Conservation (phyloP, 177 flowering plant species). For the Tripterygium wilfordii region DNA sequence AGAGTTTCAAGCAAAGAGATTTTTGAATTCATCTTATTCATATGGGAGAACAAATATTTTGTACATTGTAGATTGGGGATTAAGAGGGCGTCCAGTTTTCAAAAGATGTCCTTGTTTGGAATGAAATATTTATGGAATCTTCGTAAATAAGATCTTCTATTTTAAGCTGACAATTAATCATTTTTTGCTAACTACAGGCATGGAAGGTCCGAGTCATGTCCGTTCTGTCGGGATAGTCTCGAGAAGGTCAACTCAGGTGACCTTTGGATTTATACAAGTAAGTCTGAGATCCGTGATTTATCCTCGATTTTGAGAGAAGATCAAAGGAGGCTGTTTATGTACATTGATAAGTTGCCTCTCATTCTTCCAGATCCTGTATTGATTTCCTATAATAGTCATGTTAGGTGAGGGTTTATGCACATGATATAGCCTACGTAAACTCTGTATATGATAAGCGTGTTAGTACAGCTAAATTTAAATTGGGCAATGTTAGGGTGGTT, state of each 20-base stretch:
- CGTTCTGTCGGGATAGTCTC: slow-evolving; percentile 43
- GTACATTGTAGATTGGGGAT: no score
- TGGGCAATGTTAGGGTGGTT: no score
- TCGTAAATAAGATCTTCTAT: neutral
- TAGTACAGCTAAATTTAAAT: no score
- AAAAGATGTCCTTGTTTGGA: neutral
- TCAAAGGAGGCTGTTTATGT: slow-evolving; percentile 24
- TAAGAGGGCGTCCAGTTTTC: no score
- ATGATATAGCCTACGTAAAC: neutral
- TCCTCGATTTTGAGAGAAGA: slow-evolving; percentile 15
- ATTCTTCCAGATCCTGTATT: slow-evolving; percentile 18
- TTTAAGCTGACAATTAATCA: neutral
- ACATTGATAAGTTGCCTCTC: slow-evolving; percentile 28
- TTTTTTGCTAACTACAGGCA: slow-evolving; percentile 22
- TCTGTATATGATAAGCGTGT: no score
- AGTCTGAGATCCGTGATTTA: slow-evolving; percentile 19
- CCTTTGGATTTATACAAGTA: slow-evolving; percentile 27
- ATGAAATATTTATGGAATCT: no score
- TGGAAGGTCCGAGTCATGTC: slow-evolving; percentile 44
- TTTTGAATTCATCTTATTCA: no score
- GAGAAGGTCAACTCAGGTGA: slow-evolving; percentile 36
- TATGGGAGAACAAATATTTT: no score
- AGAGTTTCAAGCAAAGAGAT: no score
- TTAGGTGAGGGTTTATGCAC: slow-evolving; percentile 10
- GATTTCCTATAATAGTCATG: slow-evolving; percentile 16